Percentiles rank a stretch among this genome's conserved stretches.
Evolutionary conservation across 768 basidiomycete genomes (phyloP).

Genomic region (Russula virescens): DNA sequence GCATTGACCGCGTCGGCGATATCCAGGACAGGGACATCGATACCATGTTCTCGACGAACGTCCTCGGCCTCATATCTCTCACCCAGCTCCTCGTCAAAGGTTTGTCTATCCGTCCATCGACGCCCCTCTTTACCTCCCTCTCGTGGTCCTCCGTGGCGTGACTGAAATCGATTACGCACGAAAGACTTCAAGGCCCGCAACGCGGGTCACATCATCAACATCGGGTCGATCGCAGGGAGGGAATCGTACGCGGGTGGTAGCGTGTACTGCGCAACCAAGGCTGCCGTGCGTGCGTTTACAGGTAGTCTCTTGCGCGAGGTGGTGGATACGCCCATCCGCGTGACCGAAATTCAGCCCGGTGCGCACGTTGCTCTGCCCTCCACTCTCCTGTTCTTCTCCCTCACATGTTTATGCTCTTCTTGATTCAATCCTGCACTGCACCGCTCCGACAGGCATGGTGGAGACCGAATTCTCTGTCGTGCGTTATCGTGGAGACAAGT

Average conservation of each 20-base stretch:
- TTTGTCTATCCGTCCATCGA: slow-evolving; percentile 6
- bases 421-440: slow-evolving; percentile 5
- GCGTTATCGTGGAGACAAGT: slow-evolving; percentile 80
- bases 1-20: slow-evolving; percentile 80
- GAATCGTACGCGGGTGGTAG: slow-evolving; percentile 80
- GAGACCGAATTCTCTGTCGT: slow-evolving; percentile 92
- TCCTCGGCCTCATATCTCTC: slow-evolving; percentile 77
- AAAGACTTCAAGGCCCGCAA: slow-evolving; percentile 34
- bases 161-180: not conserved
- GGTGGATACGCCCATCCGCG: slow-evolving; percentile 88
- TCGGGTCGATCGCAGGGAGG: slow-evolving; percentile 82
- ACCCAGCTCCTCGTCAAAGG: slow-evolving; percentile 55
- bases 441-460: slow-evolving; percentile 55
- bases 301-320: slow-evolving; percentile 78
- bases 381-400: not conserved
- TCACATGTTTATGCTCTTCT: slow-evolving; percentile 7
- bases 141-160: slow-evolving; percentile 27
- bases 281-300: slow-evolving; percentile 82
- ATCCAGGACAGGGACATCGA: slow-evolving; percentile 75
- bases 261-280: slow-evolving; percentile 90
- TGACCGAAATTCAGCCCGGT: slow-evolving; percentile 94
- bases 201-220: slow-evolving; percentile 86
- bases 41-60: slow-evolving; percentile 47
- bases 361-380: slow-evolving; percentile 14
- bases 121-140: slow-evolving; percentile 38